A percentile compares a stretch with the other conserved stretches of the same genome.
Conservation (phyloP, 805 yeast species). For the Saccharomycopsis fibuligera region DNA sequence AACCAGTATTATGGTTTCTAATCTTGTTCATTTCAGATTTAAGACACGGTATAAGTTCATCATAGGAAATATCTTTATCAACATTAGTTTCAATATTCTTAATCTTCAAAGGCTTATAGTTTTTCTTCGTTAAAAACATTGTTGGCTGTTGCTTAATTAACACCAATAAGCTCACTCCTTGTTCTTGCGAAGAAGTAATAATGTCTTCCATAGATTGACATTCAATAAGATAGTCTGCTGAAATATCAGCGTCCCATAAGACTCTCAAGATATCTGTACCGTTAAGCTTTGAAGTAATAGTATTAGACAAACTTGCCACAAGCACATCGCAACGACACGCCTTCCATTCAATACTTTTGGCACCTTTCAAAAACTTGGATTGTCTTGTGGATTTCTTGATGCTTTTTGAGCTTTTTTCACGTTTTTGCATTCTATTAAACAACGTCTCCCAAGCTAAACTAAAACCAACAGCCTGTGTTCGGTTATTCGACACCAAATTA, state of each 20-base stretch:
- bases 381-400: conserved; percentile 23
- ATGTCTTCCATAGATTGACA: conserved; percentile 58
- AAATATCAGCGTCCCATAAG: conserved; percentile 73
- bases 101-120: conserved; percentile 71
- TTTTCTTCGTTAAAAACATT: conserved; percentile 34
- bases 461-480: conserved; percentile 72
- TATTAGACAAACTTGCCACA: conserved; percentile 59
- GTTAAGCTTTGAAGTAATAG: conserved; percentile 34
- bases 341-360: conserved; percentile 30
- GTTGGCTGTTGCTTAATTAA: conserved; percentile 61
- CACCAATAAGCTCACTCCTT: conserved; percentile 49
- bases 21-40: not conserved
- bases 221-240: conserved; percentile 59
- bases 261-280: conserved; percentile 58
- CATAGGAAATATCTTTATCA: conserved; percentile 69
- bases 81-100: conserved; percentile 51
- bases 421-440: conserved; percentile 43
- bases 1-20: not conserved
- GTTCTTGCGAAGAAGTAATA: conserved; percentile 73
- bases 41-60: conserved; percentile 41
- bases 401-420: conserved; percentile 36
- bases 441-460: conserved; percentile 70
- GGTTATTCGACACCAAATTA: conserved; percentile 21
- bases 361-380: conserved; percentile 24
- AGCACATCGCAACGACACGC: conserved; percentile 75